Evolutionary conservation across 495 filamentous ascomycete species (phyloP), one percentile per base, ranked within the genome.

Genomic region (Cladorrhinum samala): DNA sequence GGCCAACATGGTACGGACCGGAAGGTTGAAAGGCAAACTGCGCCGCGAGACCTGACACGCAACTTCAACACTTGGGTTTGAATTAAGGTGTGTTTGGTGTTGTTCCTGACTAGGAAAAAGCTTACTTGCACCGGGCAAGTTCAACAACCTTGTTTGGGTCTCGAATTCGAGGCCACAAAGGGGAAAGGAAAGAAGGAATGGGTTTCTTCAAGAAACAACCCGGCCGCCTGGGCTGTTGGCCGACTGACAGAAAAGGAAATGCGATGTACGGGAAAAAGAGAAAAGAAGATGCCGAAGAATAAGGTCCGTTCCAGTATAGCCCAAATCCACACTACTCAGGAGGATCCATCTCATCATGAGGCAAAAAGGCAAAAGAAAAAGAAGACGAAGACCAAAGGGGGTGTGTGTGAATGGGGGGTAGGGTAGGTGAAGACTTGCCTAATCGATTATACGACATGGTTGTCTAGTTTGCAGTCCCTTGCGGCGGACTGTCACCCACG

Each of bases 361-460:
- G 45, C 14, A 46, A 45, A 40, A 53, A 8, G 43, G 50, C 24
- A 18, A 21, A 17, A 27, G 36, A 27, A 45, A 7, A 41, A 41
- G 30, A 38, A n/a, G 4, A 18, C 16, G 36, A 13, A 21, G 42
- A 23, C 9, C 38, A n/a, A n/a, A 24, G 33, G 49, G 41, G 25
- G 45, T 20, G 44, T 30, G 21, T n/a, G 25, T 18, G 38, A 30
- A 54, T 48, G 52, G 48, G 38, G 47, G 40, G 23, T 23, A 18
- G 9, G 9, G 39, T n/a, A 54, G 59, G 57, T 45, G 49, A 53
- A 59, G 54, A 83, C 84, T 73, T 72, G 83, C 85, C 81, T 77
- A 87, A 69, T 50, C 83, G 82, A 77, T 87, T 86, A 72, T 88
- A 88, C 65, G 83, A 78, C 77, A 80, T 80, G 72, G 65, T 72